phyloP scores from a whole-genome alignment of 441 rosid genomes.

The Populus hybrid region DNA sequence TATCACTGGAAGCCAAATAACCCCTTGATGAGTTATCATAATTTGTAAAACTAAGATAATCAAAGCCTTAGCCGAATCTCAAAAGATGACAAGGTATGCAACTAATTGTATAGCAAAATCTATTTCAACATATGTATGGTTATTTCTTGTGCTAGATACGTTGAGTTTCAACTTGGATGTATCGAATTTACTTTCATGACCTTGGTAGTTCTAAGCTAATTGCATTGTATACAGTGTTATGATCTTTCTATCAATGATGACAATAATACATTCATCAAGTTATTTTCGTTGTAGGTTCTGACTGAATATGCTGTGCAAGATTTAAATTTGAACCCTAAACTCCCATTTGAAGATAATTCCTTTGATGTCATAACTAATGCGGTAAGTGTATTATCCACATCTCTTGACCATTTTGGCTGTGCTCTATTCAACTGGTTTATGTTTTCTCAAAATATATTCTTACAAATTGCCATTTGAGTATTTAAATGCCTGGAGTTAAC shows the following conservation, averaged over 20 bases:
- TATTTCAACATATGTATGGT: neutral
- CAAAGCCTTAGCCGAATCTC: neutral
- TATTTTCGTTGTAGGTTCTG: slow-evolving; percentile 52
- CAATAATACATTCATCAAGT: neutral
- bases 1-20: neutral
- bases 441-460: neutral
- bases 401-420: slow-evolving; percentile 6
- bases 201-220: neutral
- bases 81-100: neutral
- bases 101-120: neutral
- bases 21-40: neutral
- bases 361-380: slow-evolving; percentile 87
- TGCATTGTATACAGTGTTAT: neutral
- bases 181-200: neutral
- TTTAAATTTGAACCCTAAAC: slow-evolving; percentile 67
- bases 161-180: neutral
- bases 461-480: neutral
- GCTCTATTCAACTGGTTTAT: neutral
- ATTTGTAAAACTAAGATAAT: neutral
- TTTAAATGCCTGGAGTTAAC: neutral
- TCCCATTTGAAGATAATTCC: slow-evolving; percentile 83
- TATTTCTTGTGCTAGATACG: neutral
- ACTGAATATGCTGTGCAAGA: slow-evolving; percentile 86
- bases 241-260: slow-evolving; percentile 1
- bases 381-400: slow-evolving; percentile 42